phyloP scores from a whole-genome alignment of 441 rosid species.

The Populus hybrid region DNA sequence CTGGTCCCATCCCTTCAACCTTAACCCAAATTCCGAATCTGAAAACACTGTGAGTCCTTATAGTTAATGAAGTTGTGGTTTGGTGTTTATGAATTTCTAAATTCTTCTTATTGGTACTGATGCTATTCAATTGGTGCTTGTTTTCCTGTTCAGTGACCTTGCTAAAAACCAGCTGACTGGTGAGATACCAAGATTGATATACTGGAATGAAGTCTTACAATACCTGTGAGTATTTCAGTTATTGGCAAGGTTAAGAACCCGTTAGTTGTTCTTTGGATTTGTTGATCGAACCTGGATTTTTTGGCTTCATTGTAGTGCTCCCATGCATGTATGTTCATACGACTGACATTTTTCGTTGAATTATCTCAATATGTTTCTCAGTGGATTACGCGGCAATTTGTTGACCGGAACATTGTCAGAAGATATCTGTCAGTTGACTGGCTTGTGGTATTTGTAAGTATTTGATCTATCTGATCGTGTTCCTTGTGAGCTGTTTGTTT shows the following conservation, averaged over 20 bases:
- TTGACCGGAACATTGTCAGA: constrained; percentile 77
- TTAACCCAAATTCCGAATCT: constrained; percentile 87
- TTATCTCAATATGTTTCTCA: constrained; percentile 18
- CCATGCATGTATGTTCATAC: no score
- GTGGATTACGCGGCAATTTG: constrained; percentile 79
- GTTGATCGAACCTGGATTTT: no score
- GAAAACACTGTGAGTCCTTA: constrained; percentile 62
- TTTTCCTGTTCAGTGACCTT: constrained; percentile 54
- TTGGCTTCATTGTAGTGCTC: neutral
- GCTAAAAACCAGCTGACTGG: constrained; percentile 81
- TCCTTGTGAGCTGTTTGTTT: neutral
- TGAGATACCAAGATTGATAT: constrained; percentile 80
- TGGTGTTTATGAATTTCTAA: neutral
- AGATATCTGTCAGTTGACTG: constrained; percentile 91
- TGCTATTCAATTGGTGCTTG: neutral
- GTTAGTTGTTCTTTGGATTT: no score
- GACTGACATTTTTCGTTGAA: neutral
- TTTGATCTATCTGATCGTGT: neutral
- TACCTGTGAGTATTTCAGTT: constrained; percentile 58
- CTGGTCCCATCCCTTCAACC: constrained; percentile 91
- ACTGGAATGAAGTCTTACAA: constrained; percentile 95
- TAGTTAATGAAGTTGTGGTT: neutral
- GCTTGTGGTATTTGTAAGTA: constrained; percentile 97
- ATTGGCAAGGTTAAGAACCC: neutral
- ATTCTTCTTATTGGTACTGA: neutral